These are phyloP conservation scores for Curvularia lunata DNA, from an alignment of 2,329 filamentous ascomycete genomes.

Conservation along the genomic window DNA sequence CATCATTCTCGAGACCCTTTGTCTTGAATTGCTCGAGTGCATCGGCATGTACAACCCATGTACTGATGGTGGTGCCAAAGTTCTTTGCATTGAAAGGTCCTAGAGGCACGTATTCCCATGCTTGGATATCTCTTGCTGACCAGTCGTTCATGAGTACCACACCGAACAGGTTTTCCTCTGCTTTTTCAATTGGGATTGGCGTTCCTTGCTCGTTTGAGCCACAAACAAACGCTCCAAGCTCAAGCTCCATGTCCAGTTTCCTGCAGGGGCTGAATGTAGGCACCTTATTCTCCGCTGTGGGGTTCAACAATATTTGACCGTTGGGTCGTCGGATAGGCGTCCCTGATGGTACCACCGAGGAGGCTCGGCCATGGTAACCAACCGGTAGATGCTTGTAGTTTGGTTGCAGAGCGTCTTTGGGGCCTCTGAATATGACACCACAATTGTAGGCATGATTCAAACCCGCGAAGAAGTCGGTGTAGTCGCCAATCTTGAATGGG, in stretches of 20 bases:
- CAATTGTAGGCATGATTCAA: slow-evolving; percentile 78
- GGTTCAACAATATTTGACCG: slow-evolving; percentile 74
- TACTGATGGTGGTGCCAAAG: slow-evolving; percentile 77
- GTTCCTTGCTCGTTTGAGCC: slow-evolving; percentile 68
- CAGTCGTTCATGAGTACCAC: slow-evolving; percentile 86
- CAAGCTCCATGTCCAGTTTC: slow-evolving; percentile 79
- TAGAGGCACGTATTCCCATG: slow-evolving; percentile 82
- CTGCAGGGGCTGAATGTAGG: slow-evolving; percentile 69
- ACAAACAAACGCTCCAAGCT: slow-evolving; percentile 77
- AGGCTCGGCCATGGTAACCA: slow-evolving; percentile 80
- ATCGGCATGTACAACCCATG: slow-evolving; percentile 80
- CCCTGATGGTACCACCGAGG: slow-evolving; percentile 75
- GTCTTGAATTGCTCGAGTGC: slow-evolving; percentile 73
- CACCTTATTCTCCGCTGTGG: slow-evolving; percentile 64
- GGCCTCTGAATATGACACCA: slow-evolving; percentile 74
- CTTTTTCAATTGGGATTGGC: slow-evolving; percentile 67
- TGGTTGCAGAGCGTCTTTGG: slow-evolving; percentile 74
- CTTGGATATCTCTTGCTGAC: slow-evolving; percentile 82
- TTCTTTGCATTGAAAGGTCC: slow-evolving; percentile 87
- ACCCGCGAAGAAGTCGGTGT: slow-evolving; percentile 85
- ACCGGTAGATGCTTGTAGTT: slow-evolving; percentile 85
- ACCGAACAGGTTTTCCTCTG: slow-evolving; percentile 76
- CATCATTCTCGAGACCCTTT: slow-evolving; percentile 62
- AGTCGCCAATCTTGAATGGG: slow-evolving; percentile 80
- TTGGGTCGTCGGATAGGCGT: slow-evolving; percentile 75